phyloP scores from a whole-genome alignment of 176 grass and related monocot genomes.

The Oryza meridionalis region DNA sequence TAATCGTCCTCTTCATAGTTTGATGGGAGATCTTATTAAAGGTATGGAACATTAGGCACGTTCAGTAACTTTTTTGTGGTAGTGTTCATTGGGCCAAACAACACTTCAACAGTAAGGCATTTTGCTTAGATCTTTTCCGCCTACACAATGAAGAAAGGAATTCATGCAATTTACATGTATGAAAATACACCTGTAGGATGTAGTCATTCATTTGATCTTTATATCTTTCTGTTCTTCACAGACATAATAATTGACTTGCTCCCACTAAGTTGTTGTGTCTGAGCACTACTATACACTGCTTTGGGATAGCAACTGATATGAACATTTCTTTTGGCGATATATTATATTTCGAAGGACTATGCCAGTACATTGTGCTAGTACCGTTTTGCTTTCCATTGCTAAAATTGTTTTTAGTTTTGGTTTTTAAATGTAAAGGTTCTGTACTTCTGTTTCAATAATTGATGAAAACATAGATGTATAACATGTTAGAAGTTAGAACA shows the following conservation, averaged over 20 bases:
- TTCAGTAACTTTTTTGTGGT: slow-evolving; percentile 6
- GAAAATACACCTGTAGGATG: background rate
- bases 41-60: slow-evolving; percentile 53
- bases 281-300: background rate
- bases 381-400: background rate
- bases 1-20: slow-evolving; percentile 82
- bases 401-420: background rate
- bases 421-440: background rate
- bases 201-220: background rate
- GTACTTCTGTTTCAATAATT: background rate
- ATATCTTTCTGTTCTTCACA: no score
- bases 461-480: background rate
- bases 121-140: slow-evolving; percentile 15
- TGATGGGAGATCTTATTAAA: slow-evolving; percentile 99
- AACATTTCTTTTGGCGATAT: background rate
- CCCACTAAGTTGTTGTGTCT: background rate
- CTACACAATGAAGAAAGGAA: background rate
- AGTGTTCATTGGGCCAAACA: slow-evolving; percentile 10
- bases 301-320: background rate
- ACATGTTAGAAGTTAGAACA: background rate
- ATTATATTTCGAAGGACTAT: slow-evolving; percentile 9
- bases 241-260: background rate
- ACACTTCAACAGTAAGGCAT: background rate
- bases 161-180: background rate
- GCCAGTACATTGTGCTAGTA: background rate